phyloP scores from a whole-genome alignment of 306 rosid genomes.

The Sicyos edulis region DNA sequence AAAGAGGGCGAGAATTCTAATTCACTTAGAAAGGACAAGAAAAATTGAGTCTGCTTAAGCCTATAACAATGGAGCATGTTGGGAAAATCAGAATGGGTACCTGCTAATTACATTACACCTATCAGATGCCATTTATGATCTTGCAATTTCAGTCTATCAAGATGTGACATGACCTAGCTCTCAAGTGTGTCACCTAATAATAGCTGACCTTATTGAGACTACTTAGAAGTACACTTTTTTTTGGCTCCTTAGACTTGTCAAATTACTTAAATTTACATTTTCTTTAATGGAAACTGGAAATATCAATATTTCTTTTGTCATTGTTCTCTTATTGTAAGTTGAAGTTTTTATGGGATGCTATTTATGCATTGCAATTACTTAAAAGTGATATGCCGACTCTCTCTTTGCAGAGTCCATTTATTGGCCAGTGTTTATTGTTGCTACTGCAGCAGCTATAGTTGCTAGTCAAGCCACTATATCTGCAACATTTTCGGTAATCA shows the following conservation, averaged over 20 bases:
- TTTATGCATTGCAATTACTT: background rate
- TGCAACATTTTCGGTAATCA: conserved; percentile 83
- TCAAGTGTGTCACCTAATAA: background rate
- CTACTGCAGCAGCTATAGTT: conserved; percentile 88
- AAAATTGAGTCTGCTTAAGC: background rate
- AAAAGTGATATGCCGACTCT: conserved; percentile 11
- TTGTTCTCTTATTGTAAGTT: background rate
- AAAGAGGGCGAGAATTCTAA: background rate
- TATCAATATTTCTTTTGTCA: no score
- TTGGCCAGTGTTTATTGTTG: conserved; percentile 87
- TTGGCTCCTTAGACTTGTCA: no score
- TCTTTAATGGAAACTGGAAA: no score
- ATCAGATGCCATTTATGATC: background rate
- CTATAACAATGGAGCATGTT: background rate
- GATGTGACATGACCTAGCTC: background rate
- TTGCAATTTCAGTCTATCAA: background rate
- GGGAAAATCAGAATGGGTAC: background rate
- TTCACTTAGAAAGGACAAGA: background rate
- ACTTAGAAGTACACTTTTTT: background rate
- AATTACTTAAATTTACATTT: no score
- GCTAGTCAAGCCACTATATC: conserved; percentile 92
- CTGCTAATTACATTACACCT: background rate
- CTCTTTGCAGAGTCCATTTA: conserved; percentile 49
- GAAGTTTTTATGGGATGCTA: background rate
- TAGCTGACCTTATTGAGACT: background rate